Evolutionary conservation across 1,284 basidiomycete genomes (phyloP).

Genomic region (Chalciporus sp.): DNA sequence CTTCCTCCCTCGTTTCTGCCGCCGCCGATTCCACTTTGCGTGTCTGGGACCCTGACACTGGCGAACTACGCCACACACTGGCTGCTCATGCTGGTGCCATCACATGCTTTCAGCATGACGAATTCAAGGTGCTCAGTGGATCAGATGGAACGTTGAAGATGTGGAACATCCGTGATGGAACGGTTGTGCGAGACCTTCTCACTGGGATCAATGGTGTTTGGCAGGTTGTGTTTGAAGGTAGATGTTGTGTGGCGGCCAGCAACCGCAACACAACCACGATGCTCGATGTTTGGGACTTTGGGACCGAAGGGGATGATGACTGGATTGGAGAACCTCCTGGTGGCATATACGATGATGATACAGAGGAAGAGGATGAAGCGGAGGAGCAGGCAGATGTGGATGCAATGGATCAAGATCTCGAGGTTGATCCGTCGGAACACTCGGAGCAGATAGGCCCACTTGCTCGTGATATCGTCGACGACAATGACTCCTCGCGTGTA

Average conservation of each 20-base stretch:
- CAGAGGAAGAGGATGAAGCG: conserved; percentile 54
- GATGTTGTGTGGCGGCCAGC: conserved; percentile 91
- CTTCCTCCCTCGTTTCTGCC: conserved; percentile 88
- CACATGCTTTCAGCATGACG: conserved; percentile 97
- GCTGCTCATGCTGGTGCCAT: conserved; percentile 92
- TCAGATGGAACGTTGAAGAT: conserved; percentile 96
- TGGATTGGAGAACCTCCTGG: conserved; percentile 56
- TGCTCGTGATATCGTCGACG: conserved; percentile 33
- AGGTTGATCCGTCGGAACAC: conserved; percentile 52
- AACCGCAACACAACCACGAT: conserved; percentile 80
- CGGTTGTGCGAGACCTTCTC: conserved; percentile 82
- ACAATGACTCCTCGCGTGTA: conserved; percentile 28
- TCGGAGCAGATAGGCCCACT: conserved; percentile 46
- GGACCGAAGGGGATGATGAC: conserved; percentile 60
- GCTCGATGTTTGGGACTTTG: conserved; percentile 87
- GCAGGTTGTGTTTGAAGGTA: conserved; percentile 93
- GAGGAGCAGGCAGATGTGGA: conserved; percentile 56
- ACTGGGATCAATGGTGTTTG: conserved; percentile 90
- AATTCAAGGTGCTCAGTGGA: conserved; percentile 92
- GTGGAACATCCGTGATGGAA: conserved; percentile 90
- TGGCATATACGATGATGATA: conserved; percentile 57
- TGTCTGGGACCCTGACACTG: conserved; percentile 88
- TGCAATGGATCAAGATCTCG: conserved; percentile 70
- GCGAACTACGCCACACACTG: conserved; percentile 77
- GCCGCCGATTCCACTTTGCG: conserved; percentile 92